Conservation (phyloP, 495 filamentous ascomycete genomes). For the Tuber microsphaerosporum region DNA sequence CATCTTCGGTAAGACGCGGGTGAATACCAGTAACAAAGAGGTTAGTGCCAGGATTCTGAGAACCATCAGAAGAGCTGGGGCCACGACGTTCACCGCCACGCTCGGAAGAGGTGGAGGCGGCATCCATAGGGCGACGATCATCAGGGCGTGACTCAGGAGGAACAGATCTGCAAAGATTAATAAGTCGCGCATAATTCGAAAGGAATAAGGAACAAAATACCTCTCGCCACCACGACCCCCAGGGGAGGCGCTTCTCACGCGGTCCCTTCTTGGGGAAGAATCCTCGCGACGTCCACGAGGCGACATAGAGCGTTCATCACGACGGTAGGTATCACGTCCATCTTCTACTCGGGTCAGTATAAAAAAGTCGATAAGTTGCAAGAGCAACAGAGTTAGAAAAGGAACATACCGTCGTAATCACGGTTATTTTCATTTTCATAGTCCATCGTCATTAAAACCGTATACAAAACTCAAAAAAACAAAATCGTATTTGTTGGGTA, state of each 20-base stretch:
- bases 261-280: slow-evolving; percentile 68
- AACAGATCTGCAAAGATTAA: slow-evolving; percentile 43
- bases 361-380: slow-evolving; percentile 5
- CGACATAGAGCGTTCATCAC: slow-evolving; percentile 40
- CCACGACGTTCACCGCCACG: slow-evolving; percentile 57
- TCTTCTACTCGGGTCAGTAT: slow-evolving; percentile 27
- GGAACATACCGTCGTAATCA: slow-evolving; percentile 71
- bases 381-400: slow-evolving; percentile 3
- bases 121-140: slow-evolving; percentile 44
- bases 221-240: slow-evolving; percentile 66
- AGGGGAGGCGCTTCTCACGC: slow-evolving; percentile 88
- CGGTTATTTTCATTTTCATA: slow-evolving; percentile 76
- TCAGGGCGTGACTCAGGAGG: slow-evolving; percentile 42
- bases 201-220: slow-evolving; percentile 50
- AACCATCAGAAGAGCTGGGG: slow-evolving; percentile 68
- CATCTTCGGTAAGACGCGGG: slow-evolving; percentile 81
- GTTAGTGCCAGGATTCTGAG: slow-evolving; percentile 88
- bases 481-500: slow-evolving; percentile 31
- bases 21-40: slow-evolving; percentile 98
- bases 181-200: slow-evolving; percentile 8
- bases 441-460: slow-evolving; percentile 53
- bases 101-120: slow-evolving; percentile 46
- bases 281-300: slow-evolving; percentile 57
- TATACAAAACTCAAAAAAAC: slow-evolving; percentile 16
- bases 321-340: slow-evolving; percentile 35